Base-by-base conservation (phyloP, 2,329 filamentous ascomycete genomes). In the Scleromitrula shiraiana region DNA sequence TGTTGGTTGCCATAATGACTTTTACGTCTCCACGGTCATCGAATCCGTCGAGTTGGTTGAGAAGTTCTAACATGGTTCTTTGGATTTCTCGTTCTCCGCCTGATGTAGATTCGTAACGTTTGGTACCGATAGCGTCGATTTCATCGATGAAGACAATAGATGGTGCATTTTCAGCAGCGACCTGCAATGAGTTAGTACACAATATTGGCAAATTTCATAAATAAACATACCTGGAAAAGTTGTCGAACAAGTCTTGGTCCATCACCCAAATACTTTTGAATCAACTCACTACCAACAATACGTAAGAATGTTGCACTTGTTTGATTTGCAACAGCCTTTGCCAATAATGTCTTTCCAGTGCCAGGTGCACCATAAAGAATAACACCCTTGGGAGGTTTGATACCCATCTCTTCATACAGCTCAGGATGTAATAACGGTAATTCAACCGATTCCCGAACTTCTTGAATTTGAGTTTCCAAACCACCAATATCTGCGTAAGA, bases 1-100 rank as follows among this genome's bases (percentile, higher is more conserved):
- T 98, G 82, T 98, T 98, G 58, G 93, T 98, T 10, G 93, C 94
- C 90, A 98, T 97, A 68, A 98, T 91, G 53, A 98, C 93, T 75
- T 98, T 98, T 69, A 98, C 91, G 65, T 98, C 93, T 59, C 93
- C 94, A 52, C 93, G 87, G 68, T 98, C 94, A 65, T 98, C 93
- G 70, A 98, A 98, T 62, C 93, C 93, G 66, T 98, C 93, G 7
- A 98, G 82, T 72, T 98, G 93, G 70, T 98, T 98, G 35, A 98
- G 82, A 46, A 98, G 79, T 65, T 98, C 93, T 68, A 98, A 73
- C 93, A 98, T 98, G 41, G 93, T 98, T 67, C 93, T 83, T 72
- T 98, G 93, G 32, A 98, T 88, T 68, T 98, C 93, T 58, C 91
- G 85, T 68, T 98, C 93, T 66, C 94, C 93, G 54, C 93, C 93